phyloP scores from a whole-genome alignment of 2,329 filamentous ascomycete species.

The Chrysoporthe cubensis region DNA sequence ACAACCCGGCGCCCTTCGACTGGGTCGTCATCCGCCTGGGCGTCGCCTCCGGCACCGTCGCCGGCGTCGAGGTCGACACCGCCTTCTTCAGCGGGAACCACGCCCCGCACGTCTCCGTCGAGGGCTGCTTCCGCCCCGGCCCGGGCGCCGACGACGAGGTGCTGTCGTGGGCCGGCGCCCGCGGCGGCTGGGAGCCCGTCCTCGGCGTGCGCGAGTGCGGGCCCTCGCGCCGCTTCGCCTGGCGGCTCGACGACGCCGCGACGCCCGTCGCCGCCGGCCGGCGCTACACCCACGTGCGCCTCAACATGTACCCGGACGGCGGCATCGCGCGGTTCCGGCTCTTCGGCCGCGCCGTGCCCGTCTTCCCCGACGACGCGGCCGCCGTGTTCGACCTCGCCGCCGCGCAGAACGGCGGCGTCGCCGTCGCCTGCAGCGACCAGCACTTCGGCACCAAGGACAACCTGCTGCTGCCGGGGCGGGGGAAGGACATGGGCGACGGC shows the following conservation, averaged over 20 bases:
- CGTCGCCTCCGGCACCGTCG: conserved; percentile 71
- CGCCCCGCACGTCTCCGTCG: conserved; percentile 76
- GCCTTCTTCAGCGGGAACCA: conserved; percentile 83
- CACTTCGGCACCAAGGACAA: conserved; percentile 85
- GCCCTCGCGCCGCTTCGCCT: conserved; percentile 73
- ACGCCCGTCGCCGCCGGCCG: conserved; percentile 46
- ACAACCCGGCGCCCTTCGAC: conserved; percentile 67
- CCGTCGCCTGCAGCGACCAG: conserved; percentile 77
- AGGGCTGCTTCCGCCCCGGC: conserved; percentile 66
- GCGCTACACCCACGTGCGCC: conserved; percentile 76
- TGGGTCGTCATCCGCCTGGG: conserved; percentile 70
- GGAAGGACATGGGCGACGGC: conserved; percentile 85
- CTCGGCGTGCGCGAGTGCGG: conserved; percentile 72
- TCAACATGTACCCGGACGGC: conserved; percentile 86
- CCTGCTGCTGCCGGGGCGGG: conserved; percentile 75
- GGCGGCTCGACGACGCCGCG: conserved; percentile 65
- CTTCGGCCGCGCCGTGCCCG: conserved; percentile 75
- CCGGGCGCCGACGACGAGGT: conserved; percentile 64
- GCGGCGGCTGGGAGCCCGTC: conserved; percentile 73
- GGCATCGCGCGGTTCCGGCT: conserved; percentile 81
- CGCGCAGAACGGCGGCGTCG: conserved; percentile 77
- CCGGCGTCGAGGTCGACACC: conserved; percentile 79
- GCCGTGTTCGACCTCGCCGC: conserved; percentile 76
- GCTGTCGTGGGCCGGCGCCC: conserved; percentile 60
- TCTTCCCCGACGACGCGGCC: conserved; percentile 69